A percentile compares a stretch with the other conserved stretches of the same genome.
phyloP scores from a whole-genome alignment of 2,329 filamentous ascomycete species.

The Alternaria dauci region DNA sequence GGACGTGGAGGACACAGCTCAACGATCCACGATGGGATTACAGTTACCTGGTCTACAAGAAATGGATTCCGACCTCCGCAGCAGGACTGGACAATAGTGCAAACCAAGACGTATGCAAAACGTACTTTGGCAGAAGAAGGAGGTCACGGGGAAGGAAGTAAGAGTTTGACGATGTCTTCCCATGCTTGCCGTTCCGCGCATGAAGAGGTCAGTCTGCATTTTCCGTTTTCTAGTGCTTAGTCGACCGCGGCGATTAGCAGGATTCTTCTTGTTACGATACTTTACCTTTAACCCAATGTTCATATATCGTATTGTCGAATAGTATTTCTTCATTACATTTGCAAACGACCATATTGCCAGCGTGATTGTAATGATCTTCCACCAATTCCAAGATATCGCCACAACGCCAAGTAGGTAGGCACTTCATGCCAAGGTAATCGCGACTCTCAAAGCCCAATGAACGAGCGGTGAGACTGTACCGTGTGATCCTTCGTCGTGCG shows the following conservation, averaged over 20 bases:
- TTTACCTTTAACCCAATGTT: background rate
- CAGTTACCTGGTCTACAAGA: slow-evolving; percentile 26
- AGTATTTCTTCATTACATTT: background rate
- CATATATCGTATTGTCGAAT: background rate
- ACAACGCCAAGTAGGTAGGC: background rate
- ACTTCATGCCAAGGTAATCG: background rate
- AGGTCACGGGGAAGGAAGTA: slow-evolving; percentile 2
- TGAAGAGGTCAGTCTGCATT: background rate
- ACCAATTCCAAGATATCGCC: background rate
- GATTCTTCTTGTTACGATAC: background rate
- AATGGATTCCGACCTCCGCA: slow-evolving; percentile 13
- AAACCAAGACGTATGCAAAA: slow-evolving; percentile 5
- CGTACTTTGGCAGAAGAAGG: slow-evolving; percentile 10
- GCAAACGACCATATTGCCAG: background rate
- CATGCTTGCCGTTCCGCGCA: background rate
- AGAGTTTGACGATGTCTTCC: background rate
- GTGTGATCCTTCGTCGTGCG: slow-evolving; percentile 4
- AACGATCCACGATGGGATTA: slow-evolving; percentile 63
- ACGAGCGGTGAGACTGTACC: slow-evolving; percentile 4
- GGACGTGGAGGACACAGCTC: slow-evolving; percentile 66
- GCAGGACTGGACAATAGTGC: slow-evolving; percentile 12
- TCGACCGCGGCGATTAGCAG: background rate
- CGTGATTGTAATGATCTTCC: background rate
- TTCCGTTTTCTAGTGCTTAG: background rate
- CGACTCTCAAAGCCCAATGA: background rate